Conservation (phyloP, 768 basidiomycete species). For the Boletus rubropictus region DNA sequence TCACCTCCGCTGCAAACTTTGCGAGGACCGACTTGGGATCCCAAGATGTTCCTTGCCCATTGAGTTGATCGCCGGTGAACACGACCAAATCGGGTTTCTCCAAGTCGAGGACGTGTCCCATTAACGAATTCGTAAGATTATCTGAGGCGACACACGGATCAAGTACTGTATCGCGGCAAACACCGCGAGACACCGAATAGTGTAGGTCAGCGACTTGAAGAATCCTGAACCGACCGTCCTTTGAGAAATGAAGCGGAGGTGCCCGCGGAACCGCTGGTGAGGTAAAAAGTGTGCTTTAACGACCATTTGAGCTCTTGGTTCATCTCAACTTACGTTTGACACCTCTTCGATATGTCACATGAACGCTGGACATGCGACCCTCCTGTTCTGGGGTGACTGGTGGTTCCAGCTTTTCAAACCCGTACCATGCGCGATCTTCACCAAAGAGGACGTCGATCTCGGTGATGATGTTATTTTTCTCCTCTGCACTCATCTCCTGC, state of each 20-base stretch:
- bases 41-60: slow-evolving; percentile 88
- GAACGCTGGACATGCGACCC: slow-evolving; percentile 46
- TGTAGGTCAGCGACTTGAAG: slow-evolving; percentile 92
- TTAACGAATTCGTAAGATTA: slow-evolving; percentile 67
- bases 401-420: slow-evolving; percentile 69
- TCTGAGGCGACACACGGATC: slow-evolving; percentile 60
- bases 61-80: slow-evolving; percentile 90
- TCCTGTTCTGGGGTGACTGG: slow-evolving; percentile 44
- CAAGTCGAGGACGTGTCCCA: slow-evolving; percentile 62
- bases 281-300: background rate
- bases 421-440: slow-evolving; percentile 78
- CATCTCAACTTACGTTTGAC: slow-evolving; percentile 54
- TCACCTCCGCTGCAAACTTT: slow-evolving; percentile 78
- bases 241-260: slow-evolving; percentile 76
- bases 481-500: slow-evolving; percentile 51
- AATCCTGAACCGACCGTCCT: slow-evolving; percentile 81
- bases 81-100: slow-evolving; percentile 91
- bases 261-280: slow-evolving; percentile 59
- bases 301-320: background rate
- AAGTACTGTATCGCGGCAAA: slow-evolving; percentile 65
- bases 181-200: slow-evolving; percentile 74
- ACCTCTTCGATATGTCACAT: slow-evolving; percentile 64
- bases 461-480: slow-evolving; percentile 66
- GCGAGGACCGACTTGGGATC: slow-evolving; percentile 82
- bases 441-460: slow-evolving; percentile 91